These are phyloP conservation scores for Aspergillus jensenii DNA, from an alignment of 2,329 filamentous ascomycete genomes.

Conservation along the genomic window DNA sequence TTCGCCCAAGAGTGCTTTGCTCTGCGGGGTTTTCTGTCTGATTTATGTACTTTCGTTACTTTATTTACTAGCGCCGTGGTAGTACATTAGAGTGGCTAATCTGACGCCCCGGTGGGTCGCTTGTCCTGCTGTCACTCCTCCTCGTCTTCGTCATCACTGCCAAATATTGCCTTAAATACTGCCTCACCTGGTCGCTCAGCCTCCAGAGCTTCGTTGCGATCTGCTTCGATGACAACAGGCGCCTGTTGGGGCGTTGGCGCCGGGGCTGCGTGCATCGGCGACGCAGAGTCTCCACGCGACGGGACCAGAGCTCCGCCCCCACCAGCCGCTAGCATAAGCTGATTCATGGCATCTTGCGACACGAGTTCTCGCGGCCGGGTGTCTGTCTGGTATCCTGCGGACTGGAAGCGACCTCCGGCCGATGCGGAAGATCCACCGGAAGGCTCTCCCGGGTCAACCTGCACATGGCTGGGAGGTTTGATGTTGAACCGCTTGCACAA, in stretches of 20 bases:
- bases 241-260: conserved; percentile 8
- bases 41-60: neutral
- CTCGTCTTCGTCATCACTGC: conserved; percentile 74
- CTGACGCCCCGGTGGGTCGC: neutral
- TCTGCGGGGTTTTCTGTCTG: conserved; percentile 1
- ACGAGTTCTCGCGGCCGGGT: conserved; percentile 48
- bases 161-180: conserved; percentile 91
- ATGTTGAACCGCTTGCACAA: conserved; percentile 96
- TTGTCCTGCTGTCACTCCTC: conserved; percentile 23
- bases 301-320: conserved; percentile 14
- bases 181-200: conserved; percentile 72
- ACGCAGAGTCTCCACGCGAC: conserved; percentile 9
- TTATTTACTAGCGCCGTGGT: neutral
- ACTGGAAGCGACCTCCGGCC: conserved; percentile 28
- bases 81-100: neutral
- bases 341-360: conserved; percentile 55
- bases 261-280: conserved; percentile 13
- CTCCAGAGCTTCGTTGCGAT: conserved; percentile 76
- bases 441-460: conserved; percentile 50
- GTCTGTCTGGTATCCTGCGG: conserved; percentile 32
- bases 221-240: conserved; percentile 60
- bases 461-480: conserved; percentile 69
- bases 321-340: conserved; percentile 52
- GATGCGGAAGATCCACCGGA: conserved; percentile 17
- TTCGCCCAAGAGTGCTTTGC: neutral